Percentiles rank a stretch among this genome's conserved stretches.
Evolutionary conservation across 176 grass and related monocot genomes (phyloP).

Genomic region (Phyllostachys edulis): DNA sequence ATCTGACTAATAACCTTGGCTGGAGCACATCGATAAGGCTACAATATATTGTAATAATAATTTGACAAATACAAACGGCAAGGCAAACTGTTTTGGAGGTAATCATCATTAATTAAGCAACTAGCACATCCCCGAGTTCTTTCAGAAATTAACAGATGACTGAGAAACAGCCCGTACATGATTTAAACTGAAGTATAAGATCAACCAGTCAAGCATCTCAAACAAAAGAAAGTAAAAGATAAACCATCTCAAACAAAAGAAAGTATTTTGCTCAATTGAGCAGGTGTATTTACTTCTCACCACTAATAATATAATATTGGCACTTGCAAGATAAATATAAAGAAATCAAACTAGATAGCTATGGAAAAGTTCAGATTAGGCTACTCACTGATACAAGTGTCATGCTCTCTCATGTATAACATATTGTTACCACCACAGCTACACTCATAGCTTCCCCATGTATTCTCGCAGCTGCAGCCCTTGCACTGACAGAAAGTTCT

Average conservation of each 20-base stretch:
- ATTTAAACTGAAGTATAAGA: constrained; percentile 5
- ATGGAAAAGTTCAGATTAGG: constrained; percentile 5
- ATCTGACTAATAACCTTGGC: constrained; percentile 1
- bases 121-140: background rate
- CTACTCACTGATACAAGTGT: constrained; percentile 87
- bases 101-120: constrained; percentile 12
- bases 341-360: constrained; percentile 6
- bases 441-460: constrained; percentile 92
- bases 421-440: constrained; percentile 62
- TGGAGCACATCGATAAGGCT: background rate
- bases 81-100: constrained; percentile 2
- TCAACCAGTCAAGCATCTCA: constrained; percentile 2
- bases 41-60: background rate
- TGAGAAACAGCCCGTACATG: background rate
- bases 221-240: constrained; percentile 23
- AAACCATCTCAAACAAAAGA: constrained; percentile 24
- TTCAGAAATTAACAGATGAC: constrained; percentile 20
- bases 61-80: background rate
- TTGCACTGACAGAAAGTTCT: constrained; percentile 70
- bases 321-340: constrained; percentile 13
- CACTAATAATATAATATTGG: background rate
- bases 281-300: background rate
- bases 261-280: constrained; percentile 8
- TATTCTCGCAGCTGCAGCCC: constrained; percentile 81
- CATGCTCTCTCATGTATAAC: constrained; percentile 88